Base-by-base conservation (phyloP, 371 early-diverging fungal genomes). In the Dipsacomyces acuminosporus region DNA sequence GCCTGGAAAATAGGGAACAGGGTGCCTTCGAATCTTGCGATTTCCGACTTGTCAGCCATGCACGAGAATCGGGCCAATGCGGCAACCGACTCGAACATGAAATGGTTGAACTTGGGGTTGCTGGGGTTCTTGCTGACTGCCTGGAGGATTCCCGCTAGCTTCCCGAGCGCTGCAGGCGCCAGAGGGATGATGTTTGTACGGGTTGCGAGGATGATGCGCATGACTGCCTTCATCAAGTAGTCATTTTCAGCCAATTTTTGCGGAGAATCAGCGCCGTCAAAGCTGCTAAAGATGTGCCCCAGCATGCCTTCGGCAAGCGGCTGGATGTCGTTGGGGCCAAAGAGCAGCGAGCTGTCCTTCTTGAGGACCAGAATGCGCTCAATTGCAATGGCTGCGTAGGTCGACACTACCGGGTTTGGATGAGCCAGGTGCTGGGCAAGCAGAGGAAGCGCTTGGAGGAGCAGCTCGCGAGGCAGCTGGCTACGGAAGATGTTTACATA, bases 101-200 rank as follows among this genome's bases (percentile, higher is more conserved):
- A 96, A 72, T 98, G 97, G 71, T 90, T 95, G 86, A 96, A 98
- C 45, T 84, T 84, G 3, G 99, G 97, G 74, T 98, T 96, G 73
- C 89, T 88, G 13, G 99, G 99, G 64, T 98, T 98, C 54, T 80
- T 80, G 73, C 88, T 85, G n/a, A 96, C 88, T 34, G 84, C 74
- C n/a, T 78, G 78, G 48, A 96, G 75, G 33, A 95, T 85, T 19
- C 65, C 72, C 1, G 85, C 87, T 56, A 96, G 66, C 40, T 86
- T 81, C 42, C 56, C 74, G 63, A 95, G 78, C 30, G 91, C 78
- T 2, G 82, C 80, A 21, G 80, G 80, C 14, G 84, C 91, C 44
- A 79, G 80, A 1, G 85, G 83, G 30, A 80, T 58, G 71, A 91
- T 81, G 53, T 82, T 82, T 48, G 85, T 80, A 36, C 86, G 82